Percentiles rank a stretch among this genome's conserved stretches.
These are phyloP conservation scores for Hirsutella minnesotensis DNA, from an alignment of 2,329 filamentous ascomycete genomes.

Conservation along the genomic window DNA sequence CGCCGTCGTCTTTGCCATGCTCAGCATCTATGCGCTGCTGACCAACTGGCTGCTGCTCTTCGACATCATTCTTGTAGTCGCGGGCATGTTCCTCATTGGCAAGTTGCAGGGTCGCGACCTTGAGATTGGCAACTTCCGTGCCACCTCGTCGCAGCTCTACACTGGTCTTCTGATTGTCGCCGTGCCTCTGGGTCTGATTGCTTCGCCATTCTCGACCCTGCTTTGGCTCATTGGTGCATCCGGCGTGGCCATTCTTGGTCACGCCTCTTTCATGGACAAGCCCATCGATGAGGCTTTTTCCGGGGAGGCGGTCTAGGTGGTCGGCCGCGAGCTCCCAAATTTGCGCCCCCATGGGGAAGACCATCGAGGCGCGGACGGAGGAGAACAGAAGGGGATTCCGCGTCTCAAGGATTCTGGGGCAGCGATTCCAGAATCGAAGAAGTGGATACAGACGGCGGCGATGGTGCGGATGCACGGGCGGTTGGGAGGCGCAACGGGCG, in stretches of 20 bases:
- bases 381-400: constrained; percentile 39
- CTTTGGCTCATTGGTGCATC: constrained; percentile 95
- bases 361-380: constrained; percentile 80
- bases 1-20: constrained; percentile 83
- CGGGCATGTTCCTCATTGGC: constrained; percentile 82
- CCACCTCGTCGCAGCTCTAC: constrained; percentile 88
- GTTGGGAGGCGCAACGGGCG: constrained; percentile 31
- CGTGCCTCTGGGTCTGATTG: constrained; percentile 73
- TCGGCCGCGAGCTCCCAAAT: constrained; percentile 98
- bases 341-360: constrained; percentile 97
- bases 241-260: constrained; percentile 85
- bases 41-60: constrained; percentile 81
- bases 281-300: constrained; percentile 99
- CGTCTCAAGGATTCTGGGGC: constrained; percentile 24
- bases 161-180: constrained; percentile 74
- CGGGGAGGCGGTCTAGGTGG: constrained; percentile 99
- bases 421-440: constrained; percentile 47
- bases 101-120: constrained; percentile 83
- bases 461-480: constrained; percentile 43
- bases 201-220: constrained; percentile 72
- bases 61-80: constrained; percentile 78
- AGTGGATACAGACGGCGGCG: constrained; percentile 48
- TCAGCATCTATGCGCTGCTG: constrained; percentile 88
- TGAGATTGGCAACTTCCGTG: constrained; percentile 69
- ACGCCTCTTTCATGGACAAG: constrained; percentile 94